Conservation (phyloP, 1,284 basidiomycete species). For the Puccinia polysora region DNA sequence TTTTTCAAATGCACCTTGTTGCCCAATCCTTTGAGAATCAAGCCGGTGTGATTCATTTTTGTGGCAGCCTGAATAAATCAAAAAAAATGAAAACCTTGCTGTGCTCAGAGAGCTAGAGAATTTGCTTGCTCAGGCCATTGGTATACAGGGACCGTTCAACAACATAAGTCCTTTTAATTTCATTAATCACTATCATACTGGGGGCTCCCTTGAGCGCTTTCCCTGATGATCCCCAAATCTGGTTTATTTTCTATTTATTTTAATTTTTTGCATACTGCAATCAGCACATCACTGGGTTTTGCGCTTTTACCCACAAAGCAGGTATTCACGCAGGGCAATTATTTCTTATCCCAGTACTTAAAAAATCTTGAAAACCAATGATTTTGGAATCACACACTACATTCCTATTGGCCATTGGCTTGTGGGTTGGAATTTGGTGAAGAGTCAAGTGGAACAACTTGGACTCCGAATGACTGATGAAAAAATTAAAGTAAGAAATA, state of each 20-base stretch:
- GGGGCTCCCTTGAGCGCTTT: background rate
- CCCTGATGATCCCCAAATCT: constrained; percentile 5
- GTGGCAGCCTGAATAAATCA: too few species aligned
- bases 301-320: constrained; percentile 99
- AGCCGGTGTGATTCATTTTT: too few species aligned
- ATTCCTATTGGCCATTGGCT: too few species aligned
- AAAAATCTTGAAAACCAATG: constrained; percentile 89
- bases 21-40: background rate
- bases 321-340: constrained; percentile 99
- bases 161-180: constrained; percentile 68
- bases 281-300: constrained; percentile 74
- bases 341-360: constrained; percentile 99
- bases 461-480: constrained; percentile 76
- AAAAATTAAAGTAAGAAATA: constrained; percentile 58
- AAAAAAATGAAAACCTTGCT: constrained; percentile 95
- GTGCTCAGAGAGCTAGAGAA: constrained; percentile 99
- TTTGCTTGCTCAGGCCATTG: constrained; percentile 95
- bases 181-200: background rate
- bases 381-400: constrained; percentile 95
- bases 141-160: constrained; percentile 96
- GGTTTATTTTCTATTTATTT: constrained; percentile 9
- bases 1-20: too few species aligned
- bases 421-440: too few species aligned
- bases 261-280: constrained; percentile 46
- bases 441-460: too few species aligned